Conservation (phyloP, 2,329 filamentous ascomycete species). For the Aureobasidium sp. region DNA sequence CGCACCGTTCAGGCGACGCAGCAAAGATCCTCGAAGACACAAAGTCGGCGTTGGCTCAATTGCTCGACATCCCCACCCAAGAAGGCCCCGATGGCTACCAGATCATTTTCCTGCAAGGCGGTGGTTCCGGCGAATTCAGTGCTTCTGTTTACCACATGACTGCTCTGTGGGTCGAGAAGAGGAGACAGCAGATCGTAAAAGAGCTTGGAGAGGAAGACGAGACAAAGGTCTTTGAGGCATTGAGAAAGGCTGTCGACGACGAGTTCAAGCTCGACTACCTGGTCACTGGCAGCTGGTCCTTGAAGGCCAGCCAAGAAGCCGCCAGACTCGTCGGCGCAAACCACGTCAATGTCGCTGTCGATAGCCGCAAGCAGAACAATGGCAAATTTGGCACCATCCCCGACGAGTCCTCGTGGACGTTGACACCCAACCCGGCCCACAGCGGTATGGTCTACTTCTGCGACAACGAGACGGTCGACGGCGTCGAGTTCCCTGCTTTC, state of each 20-base stretch:
- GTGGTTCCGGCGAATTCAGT: slow-evolving; percentile 79
- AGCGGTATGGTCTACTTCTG: slow-evolving; percentile 76
- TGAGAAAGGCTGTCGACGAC: slow-evolving; percentile 45
- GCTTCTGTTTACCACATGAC: slow-evolving; percentile 80
- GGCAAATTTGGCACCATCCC: slow-evolving; percentile 86
- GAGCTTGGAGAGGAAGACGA: slow-evolving; percentile 49
- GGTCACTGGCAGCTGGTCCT: slow-evolving; percentile 83
- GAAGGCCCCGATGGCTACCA: slow-evolving; percentile 79
- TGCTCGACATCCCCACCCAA: slow-evolving; percentile 69
- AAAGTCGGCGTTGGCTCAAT: slow-evolving; percentile 64
- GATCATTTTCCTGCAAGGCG: slow-evolving; percentile 79
- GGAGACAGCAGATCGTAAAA: slow-evolving; percentile 53
- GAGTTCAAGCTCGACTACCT: slow-evolving; percentile 75
- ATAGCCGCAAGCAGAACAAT: slow-evolving; percentile 55
- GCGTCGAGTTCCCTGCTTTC: slow-evolving; percentile 76
- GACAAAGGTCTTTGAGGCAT: slow-evolving; percentile 52
- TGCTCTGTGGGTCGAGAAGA: slow-evolving; percentile 69
- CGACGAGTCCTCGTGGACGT: slow-evolving; percentile 66
- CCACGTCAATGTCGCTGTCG: slow-evolving; percentile 71
- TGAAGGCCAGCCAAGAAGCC: slow-evolving; percentile 83
- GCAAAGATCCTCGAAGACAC: slow-evolving; percentile 70
- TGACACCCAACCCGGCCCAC: slow-evolving; percentile 56
- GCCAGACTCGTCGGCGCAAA: slow-evolving; percentile 67
- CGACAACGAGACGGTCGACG: slow-evolving; percentile 90
- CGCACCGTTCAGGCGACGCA: slow-evolving; percentile 75